Percentiles rank a stretch among this genome's conserved stretches.
phyloP scores from a whole-genome alignment of 2,329 filamentous ascomycete species.

The Raffaelea arxii region DNA sequence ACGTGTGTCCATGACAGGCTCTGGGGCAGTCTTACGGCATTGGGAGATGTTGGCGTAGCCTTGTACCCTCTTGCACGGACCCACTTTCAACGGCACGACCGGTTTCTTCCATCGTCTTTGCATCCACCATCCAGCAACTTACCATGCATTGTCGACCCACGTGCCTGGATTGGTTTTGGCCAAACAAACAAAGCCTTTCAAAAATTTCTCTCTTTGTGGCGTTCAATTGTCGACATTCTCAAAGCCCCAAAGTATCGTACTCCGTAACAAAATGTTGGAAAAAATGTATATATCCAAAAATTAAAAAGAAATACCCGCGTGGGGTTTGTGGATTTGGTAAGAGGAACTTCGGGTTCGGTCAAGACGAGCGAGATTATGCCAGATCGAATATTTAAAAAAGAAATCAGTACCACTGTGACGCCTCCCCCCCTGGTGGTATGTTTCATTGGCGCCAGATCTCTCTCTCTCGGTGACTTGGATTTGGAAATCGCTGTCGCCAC shows the following conservation, averaged over 20 bases:
- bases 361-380: too few relatives aligned
- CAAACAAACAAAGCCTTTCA: too few relatives aligned
- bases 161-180: background rate
- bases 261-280: background rate
- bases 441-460: too few relatives aligned
- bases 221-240: background rate
- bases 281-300: background rate
- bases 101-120: background rate
- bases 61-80: background rate
- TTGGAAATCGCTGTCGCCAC: too few relatives aligned
- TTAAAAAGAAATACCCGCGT: background rate
- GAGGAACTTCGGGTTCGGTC: too few relatives aligned
- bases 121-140: background rate
- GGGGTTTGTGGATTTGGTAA: background rate
- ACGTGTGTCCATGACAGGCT: constrained; percentile 13
- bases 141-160: background rate
- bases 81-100: background rate
- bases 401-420: too few relatives aligned
- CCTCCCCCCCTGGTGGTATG: too few relatives aligned
- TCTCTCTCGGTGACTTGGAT: too few relatives aligned
- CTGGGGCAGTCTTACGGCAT: background rate
- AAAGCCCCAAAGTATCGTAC: background rate
- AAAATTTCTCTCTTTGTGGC: too few relatives aligned
- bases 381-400: too few relatives aligned
- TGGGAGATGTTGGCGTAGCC: background rate